Base-by-base conservation (phyloP, 208 protist genomes). In the Trypanosoma melophagium region DNA sequence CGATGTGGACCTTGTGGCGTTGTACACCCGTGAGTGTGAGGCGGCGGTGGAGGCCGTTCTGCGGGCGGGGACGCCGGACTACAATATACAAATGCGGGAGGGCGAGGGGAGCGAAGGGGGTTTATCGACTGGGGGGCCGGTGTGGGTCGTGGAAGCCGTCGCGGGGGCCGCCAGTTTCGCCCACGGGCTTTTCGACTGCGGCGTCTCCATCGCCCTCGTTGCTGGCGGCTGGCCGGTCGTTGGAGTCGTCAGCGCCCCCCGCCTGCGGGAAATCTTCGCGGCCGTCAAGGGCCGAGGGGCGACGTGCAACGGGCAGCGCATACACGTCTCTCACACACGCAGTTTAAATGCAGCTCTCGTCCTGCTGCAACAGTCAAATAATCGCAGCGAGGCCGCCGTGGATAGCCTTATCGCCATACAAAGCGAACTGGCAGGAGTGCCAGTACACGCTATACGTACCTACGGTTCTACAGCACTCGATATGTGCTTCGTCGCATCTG, bases 401-500 rank as follows among this genome's bases (percentile, higher is more conserved):
- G 53, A 80, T 10, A 79, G 73, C 19, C 38, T 86, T n/a, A 56
- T 90, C 35, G 71, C 16, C 9, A 93, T 95, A 49, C 80, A 90
- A 73, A 70, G 69, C 28, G 81, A 85, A 50, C 76, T 97, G 14
- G 65, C 66, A 1, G 70, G 77, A 44, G 22, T 85, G 12, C 89
- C 87, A 3, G 87, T 94, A 21, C 89, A 93, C 28, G 78, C 75
- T 4, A 16, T 95, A n/a, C 83, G 92, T n/a, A 83, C 60, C 62
- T 70, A 90, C 50, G 92, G 87, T 4, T 75, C 85, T 8, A 71
- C 79, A 8, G 92, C 89, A 25, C 72, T 96, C 42, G 83, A 94
- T 44, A 95, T 96, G 89, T 96, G 92, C 66, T 84, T 86, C 42
- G 86, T 97, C 12, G 92, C 89, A 0, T 75, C 74, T 7, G 92